A percentile compares a stretch with the other conserved stretches of the same genome.
These are phyloP conservation scores for Vitis hybrid DNA, from an alignment of 177 flowering plant species.

Conservation along the genomic window DNA sequence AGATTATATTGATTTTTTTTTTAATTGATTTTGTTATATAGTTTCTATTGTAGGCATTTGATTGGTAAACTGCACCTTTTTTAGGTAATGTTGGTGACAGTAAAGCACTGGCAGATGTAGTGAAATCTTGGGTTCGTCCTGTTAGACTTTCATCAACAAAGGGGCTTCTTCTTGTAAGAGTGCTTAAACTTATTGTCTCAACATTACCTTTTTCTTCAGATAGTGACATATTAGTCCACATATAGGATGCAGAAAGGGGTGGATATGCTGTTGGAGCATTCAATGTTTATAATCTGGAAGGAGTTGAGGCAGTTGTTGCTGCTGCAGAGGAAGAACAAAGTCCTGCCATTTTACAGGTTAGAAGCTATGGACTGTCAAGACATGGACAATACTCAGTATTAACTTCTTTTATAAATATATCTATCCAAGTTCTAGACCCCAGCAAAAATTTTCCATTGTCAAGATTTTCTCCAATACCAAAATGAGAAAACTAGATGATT, in stretches of 20 bases:
- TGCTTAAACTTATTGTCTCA: not conserved
- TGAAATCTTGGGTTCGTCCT: conserved; percentile 75
- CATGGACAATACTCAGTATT: not conserved
- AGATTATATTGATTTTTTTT: conserved; percentile 2
- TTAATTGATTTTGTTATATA: not conserved
- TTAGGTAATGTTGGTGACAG: conserved; percentile 93
- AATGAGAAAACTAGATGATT: not conserved
- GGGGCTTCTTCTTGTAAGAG: conserved; percentile 79
- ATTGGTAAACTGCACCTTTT: conserved; percentile 4
- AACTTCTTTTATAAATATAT: not conserved
- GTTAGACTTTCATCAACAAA: conserved; percentile 64
- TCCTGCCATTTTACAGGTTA: conserved; percentile 97
- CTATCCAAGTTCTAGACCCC: not conserved
- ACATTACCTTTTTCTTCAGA: not conserved
- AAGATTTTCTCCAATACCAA: not conserved
- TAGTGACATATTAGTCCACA: conserved; percentile 20
- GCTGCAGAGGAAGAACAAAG: conserved; percentile 96
- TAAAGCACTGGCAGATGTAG: conserved; percentile 84
- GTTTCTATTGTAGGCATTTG: conserved; percentile 1
- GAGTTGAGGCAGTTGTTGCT: conserved; percentile 90
- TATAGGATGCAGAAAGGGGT: conserved; percentile 79
- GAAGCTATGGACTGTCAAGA: conserved; percentile 3
- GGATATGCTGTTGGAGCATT: conserved; percentile 98
- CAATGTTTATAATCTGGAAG: conserved; percentile 96
- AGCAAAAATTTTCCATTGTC: not conserved